These are phyloP conservation scores for Lasiodiplodia gonubiensis DNA, from an alignment of 2,329 filamentous ascomycete genomes.

Conservation along the genomic window DNA sequence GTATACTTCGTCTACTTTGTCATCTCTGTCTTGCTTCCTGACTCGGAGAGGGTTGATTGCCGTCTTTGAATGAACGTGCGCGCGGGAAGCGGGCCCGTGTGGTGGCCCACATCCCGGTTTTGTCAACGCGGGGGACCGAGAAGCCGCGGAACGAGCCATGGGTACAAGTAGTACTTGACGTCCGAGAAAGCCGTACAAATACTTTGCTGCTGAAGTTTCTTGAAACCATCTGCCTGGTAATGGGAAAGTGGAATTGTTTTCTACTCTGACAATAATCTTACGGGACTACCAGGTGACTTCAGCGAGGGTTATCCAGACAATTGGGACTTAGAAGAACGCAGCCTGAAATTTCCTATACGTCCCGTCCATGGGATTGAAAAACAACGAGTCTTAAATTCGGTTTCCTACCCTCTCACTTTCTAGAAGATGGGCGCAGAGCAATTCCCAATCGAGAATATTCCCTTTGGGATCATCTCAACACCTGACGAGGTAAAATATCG, in stretches of 20 bases:
- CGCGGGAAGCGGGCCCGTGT: not conserved
- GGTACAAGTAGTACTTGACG: not conserved
- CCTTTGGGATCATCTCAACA: constrained; percentile 22
- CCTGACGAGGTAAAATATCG: not conserved
- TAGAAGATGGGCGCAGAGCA: constrained; percentile 2
- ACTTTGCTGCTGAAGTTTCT: not conserved
- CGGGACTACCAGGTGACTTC: not conserved
- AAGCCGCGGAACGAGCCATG: not conserved
- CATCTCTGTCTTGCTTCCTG: too few relatives aligned
- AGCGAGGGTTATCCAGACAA: not conserved
- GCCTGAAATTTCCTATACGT: too few relatives aligned
- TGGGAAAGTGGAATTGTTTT: not conserved
- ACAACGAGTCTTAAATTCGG: too few relatives aligned
- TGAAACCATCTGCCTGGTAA: not conserved
- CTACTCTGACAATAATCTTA: not conserved
- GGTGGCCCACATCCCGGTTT: constrained; percentile 8
- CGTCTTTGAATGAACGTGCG: not conserved
- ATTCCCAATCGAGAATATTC: constrained; percentile 7
- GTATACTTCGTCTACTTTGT: too few relatives aligned
- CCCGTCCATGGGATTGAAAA: too few relatives aligned
- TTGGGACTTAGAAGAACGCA: not conserved
- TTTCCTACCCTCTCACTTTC: not conserved
- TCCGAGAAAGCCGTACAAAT: not conserved
- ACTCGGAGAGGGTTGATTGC: too few relatives aligned
- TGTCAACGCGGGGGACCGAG: not conserved